A percentile compares a stretch with the other conserved stretches of the same genome.
phyloP scores from a whole-genome alignment of 108 stramenopile genomes.

The Aurantiochytrium sp. region DNA sequence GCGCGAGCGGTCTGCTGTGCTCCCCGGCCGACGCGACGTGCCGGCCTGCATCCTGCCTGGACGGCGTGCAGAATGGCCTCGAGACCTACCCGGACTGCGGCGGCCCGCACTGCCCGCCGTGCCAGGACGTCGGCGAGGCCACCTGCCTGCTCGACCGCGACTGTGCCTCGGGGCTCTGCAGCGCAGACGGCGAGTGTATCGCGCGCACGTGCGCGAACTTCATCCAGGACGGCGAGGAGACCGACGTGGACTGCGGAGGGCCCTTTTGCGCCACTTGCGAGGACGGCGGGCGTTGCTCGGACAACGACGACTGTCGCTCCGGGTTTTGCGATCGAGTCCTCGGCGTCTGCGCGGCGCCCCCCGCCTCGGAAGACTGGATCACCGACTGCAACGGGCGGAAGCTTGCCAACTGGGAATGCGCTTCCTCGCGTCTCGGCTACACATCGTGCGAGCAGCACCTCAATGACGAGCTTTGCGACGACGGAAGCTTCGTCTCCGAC shows the following conservation, averaged over 20 bases:
- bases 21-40: background rate
- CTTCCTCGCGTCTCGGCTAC: background rate
- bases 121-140: background rate
- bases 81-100: conserved; percentile 36
- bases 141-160: conserved; percentile 23
- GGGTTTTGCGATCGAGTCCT: background rate
- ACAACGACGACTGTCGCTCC: conserved; percentile 1
- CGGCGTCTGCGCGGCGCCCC: background rate
- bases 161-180: background rate
- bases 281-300: background rate
- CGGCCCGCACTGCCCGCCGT: conserved; percentile 7
- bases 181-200: conserved; percentile 5
- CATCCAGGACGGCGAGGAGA: conserved; percentile 20
- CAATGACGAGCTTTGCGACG: background rate
- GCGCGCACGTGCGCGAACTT: conserved; percentile 5
- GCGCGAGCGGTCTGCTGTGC: background rate
- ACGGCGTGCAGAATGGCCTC: conserved; percentile 25
- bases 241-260: conserved; percentile 13
- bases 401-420: background rate
- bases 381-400: background rate
- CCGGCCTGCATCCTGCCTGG: background rate
- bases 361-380: background rate
- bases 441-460: conserved; percentile 10
- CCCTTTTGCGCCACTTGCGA: background rate
- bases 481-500: background rate